Evolutionary conservation across 371 early-diverging fungal species (phyloP).

Genomic region (Sporodiniella umbellata): DNA sequence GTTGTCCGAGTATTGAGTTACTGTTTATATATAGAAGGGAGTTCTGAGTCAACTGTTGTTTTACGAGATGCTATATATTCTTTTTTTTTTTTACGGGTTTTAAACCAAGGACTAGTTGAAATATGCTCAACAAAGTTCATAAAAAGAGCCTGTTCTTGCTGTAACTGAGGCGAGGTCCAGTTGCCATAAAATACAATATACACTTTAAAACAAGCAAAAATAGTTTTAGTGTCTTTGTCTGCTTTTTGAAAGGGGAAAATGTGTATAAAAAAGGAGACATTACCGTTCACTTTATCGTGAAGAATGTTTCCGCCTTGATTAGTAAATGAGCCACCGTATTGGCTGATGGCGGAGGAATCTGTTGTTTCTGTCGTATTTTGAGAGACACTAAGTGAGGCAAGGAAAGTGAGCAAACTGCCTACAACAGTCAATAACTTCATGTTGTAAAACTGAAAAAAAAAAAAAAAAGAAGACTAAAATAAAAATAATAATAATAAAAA

Average conservation of each 20-base stretch:
- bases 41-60: neutral
- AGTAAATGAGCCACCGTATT: constrained; percentile 30
- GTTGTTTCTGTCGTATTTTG: constrained; percentile 14
- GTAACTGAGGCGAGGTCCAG: constrained; percentile 33
- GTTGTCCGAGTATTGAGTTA: constrained; percentile 37
- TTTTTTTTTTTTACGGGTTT: constrained; percentile 25
- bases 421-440: constrained; percentile 14
- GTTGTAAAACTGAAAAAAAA: neutral
- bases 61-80: no score
- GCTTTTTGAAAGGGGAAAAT: no score
- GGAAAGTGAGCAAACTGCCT: constrained; percentile 4
- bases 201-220: constrained; percentile 27
- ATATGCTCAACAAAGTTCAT: constrained; percentile 45
- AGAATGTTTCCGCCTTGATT: constrained; percentile 43
- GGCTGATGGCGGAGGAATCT: constrained; percentile 15
- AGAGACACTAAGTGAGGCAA: constrained; percentile 3
- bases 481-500: no score
- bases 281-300: constrained; percentile 44
- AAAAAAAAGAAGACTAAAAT: no score
- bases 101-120: constrained; percentile 44
- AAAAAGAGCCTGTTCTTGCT: constrained; percentile 36
- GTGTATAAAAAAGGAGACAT: no score
- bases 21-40: constrained; percentile 12
- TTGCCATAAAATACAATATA: constrained; percentile 54
- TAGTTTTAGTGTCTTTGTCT: no score